phyloP scores from a whole-genome alignment of 2,329 filamentous ascomycete genomes.

The Colletotrichum kahawae region DNA sequence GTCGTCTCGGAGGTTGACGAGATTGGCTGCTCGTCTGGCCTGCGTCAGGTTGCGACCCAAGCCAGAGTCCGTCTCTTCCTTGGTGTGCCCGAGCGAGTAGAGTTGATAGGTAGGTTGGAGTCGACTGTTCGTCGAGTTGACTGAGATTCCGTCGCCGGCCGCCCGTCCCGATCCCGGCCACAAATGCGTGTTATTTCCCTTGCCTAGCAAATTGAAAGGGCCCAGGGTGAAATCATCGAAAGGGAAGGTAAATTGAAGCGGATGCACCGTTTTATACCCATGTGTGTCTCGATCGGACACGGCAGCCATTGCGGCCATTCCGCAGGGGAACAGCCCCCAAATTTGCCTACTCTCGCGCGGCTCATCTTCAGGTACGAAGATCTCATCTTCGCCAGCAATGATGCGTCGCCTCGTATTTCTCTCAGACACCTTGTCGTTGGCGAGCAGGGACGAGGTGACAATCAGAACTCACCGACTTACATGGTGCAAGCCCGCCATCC shows the following conservation, averaged over 20 bases:
- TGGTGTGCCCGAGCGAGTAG: conserved; percentile 16
- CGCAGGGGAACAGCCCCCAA: neutral
- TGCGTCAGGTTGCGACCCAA: conserved; percentile 21
- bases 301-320: neutral
- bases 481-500: neutral
- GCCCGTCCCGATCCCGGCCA: neutral
- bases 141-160: neutral
- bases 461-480: conserved; percentile 10
- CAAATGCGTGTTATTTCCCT: neutral
- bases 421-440: neutral
- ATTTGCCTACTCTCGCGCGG: neutral
- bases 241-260: neutral
- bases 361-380: neutral
- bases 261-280: conserved; percentile 7
- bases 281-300: neutral
- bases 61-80: conserved; percentile 16
- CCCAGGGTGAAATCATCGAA: neutral
- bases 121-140: neutral
- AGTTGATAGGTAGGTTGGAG: neutral
- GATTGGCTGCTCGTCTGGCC: conserved; percentile 16
- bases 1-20: conserved; percentile 8
- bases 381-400: neutral
- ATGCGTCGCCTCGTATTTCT: neutral
- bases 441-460: conserved; percentile 3
- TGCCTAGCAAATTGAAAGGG: neutral